Evolutionary conservation across 257 asterid genomes (phyloP).

Genomic region (Nemophila menziesii): DNA sequence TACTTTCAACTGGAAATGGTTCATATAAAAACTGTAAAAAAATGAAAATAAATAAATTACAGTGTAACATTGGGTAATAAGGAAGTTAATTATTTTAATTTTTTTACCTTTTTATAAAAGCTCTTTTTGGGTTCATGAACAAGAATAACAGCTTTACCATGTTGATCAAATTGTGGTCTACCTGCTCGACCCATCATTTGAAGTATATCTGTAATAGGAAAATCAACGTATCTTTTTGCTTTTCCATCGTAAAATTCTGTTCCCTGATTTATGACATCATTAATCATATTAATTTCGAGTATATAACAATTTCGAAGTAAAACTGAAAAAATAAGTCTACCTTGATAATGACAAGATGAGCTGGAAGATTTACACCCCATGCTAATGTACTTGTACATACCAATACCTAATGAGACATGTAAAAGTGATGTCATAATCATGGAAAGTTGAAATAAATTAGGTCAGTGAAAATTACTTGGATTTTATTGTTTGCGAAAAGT

Average conservation of each 20-base stretch:
- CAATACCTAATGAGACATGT: slow-evolving; percentile 49
- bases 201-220: slow-evolving; percentile 89
- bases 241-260: slow-evolving; percentile 92
- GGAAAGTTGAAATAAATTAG: neutral
- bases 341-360: slow-evolving; percentile 94
- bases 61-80: slow-evolving; percentile 6
- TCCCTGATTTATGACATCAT: slow-evolving; percentile 40
- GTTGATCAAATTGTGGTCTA: slow-evolving; percentile 96
- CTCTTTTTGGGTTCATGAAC: slow-evolving; percentile 98
- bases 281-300: neutral
- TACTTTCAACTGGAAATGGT: slow-evolving; percentile 99
- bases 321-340: slow-evolving; percentile 22
- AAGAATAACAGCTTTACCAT: slow-evolving; percentile 95
- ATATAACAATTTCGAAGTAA: neutral
- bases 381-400: slow-evolving; percentile 98
- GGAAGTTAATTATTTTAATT: neutral
- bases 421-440: neutral
- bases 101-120: slow-evolving; percentile 81
- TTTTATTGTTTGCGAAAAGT: slow-evolving; percentile 91
- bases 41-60: neutral
- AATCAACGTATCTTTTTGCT: slow-evolving; percentile 87
- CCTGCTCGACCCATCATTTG: slow-evolving; percentile 99
- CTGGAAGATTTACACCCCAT: slow-evolving; percentile 99
- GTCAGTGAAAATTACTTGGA: slow-evolving; percentile 44
- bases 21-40: slow-evolving; percentile 82